Percentiles rank a stretch among this genome's conserved stretches.
Evolutionary conservation across 768 basidiomycete species (phyloP).

Genomic region (Lactarius quietus): DNA sequence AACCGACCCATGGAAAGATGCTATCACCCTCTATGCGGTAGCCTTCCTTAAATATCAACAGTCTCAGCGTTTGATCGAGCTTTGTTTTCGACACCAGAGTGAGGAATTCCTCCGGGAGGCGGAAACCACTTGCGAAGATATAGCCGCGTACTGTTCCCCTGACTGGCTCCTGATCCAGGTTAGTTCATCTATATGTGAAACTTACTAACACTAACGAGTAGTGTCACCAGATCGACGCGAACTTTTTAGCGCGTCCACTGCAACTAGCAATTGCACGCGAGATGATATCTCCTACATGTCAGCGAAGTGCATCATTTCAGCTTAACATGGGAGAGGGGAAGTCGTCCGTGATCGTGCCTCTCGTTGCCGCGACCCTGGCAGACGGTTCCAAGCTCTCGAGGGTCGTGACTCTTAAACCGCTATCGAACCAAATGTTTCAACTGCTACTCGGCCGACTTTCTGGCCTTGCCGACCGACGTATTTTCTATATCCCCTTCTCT

Average conservation of each 20-base stretch:
- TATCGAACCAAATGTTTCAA: conserved; percentile 47
- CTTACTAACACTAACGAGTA: background rate
- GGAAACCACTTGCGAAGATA: background rate
- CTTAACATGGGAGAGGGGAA: conserved; percentile 62
- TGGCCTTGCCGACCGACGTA: conserved; percentile 42
- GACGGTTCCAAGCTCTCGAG: conserved; percentile 43
- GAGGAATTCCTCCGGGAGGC: background rate
- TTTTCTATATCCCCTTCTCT: conserved; percentile 50
- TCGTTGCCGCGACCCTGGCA: conserved; percentile 39
- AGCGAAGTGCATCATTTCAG: conserved; percentile 41
- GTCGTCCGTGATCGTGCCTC: conserved; percentile 49
- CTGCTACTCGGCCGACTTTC: conserved; percentile 42
- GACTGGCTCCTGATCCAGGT: conserved; percentile 20
- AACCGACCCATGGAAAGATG: background rate
- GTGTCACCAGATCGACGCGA: conserved; percentile 39
- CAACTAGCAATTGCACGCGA: conserved; percentile 42
- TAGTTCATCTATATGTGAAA: background rate
- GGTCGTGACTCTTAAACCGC: conserved; percentile 47
- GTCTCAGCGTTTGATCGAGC: conserved; percentile 7
- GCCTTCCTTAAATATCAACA: conserved; percentile 11
- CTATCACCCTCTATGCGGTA: background rate
- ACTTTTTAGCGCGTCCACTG: conserved; percentile 42
- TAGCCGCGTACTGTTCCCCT: background rate
- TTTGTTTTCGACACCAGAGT: background rate
- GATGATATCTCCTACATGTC: conserved; percentile 44